These are phyloP conservation scores for Scedosporium minutisporum DNA, from an alignment of 2,329 filamentous ascomycete genomes.

Conservation along the genomic window DNA sequence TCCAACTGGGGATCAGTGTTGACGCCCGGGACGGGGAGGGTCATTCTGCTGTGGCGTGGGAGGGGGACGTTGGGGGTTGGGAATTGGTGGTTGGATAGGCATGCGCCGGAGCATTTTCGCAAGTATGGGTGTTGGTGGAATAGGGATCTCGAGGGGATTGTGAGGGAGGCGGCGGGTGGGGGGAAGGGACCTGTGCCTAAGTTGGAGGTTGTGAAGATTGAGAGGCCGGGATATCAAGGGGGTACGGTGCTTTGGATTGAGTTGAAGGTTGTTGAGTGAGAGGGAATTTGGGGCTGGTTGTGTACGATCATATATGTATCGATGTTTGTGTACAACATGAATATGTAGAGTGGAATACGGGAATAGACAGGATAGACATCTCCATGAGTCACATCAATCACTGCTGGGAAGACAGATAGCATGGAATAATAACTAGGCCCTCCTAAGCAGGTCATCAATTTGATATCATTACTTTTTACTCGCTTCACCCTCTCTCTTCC, in stretches of 20 bases:
- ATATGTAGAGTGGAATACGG: background rate
- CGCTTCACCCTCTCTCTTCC: background rate
- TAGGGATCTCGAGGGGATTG: slow-evolving; percentile 47
- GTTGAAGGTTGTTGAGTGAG: slow-evolving; percentile 28
- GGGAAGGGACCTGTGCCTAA: background rate
- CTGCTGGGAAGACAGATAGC: background rate
- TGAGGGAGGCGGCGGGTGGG: slow-evolving; percentile 35
- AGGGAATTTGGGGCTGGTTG: background rate
- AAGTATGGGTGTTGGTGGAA: slow-evolving; percentile 63
- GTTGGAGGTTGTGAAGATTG: slow-evolving; percentile 45
- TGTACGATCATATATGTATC: background rate
- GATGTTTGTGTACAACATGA: background rate
- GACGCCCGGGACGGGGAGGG: slow-evolving; percentile 45
- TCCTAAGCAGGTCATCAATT: background rate
- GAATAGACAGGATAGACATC: background rate
- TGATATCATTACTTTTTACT: background rate
- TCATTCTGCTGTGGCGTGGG: slow-evolving; percentile 54
- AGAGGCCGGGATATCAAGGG: slow-evolving; percentile 42
- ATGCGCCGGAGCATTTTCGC: slow-evolving; percentile 44
- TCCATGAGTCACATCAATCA: background rate
- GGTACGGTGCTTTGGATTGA: slow-evolving; percentile 53
- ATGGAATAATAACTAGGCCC: background rate
- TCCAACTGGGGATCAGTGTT: slow-evolving; percentile 41
- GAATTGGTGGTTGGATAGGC: slow-evolving; percentile 45
- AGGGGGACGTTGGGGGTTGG: slow-evolving; percentile 44